These are phyloP conservation scores for Phylloboletellus chloephorus DNA, from an alignment of 1,284 basidiomycete species.

Conservation along the genomic window DNA sequence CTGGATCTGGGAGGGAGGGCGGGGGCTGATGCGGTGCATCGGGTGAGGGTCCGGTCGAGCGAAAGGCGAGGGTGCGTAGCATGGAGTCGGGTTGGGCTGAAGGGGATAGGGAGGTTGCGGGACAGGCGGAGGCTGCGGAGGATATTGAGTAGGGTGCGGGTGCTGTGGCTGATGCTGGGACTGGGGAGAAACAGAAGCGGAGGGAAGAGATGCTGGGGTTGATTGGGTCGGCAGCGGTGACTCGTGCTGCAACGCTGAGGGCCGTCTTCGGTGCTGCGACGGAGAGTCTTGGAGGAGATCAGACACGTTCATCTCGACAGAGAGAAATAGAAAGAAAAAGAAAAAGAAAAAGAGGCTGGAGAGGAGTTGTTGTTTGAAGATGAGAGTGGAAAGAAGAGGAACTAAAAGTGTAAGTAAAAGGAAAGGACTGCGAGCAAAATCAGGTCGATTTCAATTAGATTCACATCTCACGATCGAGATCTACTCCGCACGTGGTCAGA, in stretches of 20 bases:
- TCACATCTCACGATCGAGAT: conserved; percentile 34
- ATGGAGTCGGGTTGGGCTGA: conserved; percentile 16
- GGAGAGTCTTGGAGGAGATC: conserved; percentile 67
- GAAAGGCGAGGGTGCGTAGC: conserved; percentile 21
- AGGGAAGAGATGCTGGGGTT: conserved; percentile 14
- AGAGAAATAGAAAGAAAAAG: not conserved
- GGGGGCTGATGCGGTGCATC: conserved; percentile 28
- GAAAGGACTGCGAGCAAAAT: conserved; percentile 27
- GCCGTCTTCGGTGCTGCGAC: conserved; percentile 42
- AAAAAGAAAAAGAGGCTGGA: not conserved
- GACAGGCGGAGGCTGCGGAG: conserved; percentile 9
- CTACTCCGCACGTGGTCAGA: conserved; percentile 26
- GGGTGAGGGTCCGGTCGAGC: conserved; percentile 22
- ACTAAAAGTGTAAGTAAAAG: conserved; percentile 28
- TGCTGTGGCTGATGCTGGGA: conserved; percentile 21
- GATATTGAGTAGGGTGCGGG: conserved; percentile 3
- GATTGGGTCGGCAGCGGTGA: conserved; percentile 21
- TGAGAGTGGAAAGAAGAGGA: conserved; percentile 26
- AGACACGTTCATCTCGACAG: conserved; percentile 57
- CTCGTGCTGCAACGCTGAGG: conserved; percentile 26
- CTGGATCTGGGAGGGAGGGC: conserved; percentile 23
- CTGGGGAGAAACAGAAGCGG: conserved; percentile 19
- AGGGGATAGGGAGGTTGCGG: conserved; percentile 17
- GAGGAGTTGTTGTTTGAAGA: conserved; percentile 12
- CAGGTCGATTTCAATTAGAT: conserved; percentile 34